Evolutionary conservation across 495 filamentous ascomycete species (phyloP), one percentile per base, ranked within the genome.

Genomic region (Aspergillus carlsbadensis): DNA sequence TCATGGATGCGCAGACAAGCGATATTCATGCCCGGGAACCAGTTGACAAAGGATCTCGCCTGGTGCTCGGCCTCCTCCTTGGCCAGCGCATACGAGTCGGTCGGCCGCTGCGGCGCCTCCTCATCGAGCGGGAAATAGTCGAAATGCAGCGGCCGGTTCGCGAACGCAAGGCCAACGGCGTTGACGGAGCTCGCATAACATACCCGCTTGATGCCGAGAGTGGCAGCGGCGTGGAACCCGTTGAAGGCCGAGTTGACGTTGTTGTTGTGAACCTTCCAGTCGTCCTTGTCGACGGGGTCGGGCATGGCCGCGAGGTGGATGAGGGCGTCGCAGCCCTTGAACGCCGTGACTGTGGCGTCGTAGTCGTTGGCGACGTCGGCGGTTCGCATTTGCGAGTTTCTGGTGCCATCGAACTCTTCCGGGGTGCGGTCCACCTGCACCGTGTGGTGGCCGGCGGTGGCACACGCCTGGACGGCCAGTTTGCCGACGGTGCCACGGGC

Each of bases 81-180:
- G 1, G 61, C 61, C 1, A 64, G 54, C 2, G 61, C 58, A 43
- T 64, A 60, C 2, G 61, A 31, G 40, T 64, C 61, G 3, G 61
- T 64, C 41, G 61, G 61, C 0, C 43, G 54, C 20, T 53, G 43
- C 5, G 57, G 54, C 3, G 50, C 45, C 11, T 60, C 54, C 48
- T 64, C 61, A n/a, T 64, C 61, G 29, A 64, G 50, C 14, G 61
- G 61, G 46, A 64, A 60, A 37, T 64, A 64, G 36, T 64, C 61
- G 33, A 64, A 64, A 10, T 52, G 10, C 29, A 64, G 34, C 8
- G 61, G 61, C 20, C 46, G 54, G 10, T 50, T 58, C 15, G 61
- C 54, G 35, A 58, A 64, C 34, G 44, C 61, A 2, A 64, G 54
- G 0, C 61, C 61, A 34, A 64, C 57, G 2, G 61, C 61, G 20